Evolutionary conservation across 805 yeast species (phyloP).

Genomic region (Candida incommunis): DNA sequence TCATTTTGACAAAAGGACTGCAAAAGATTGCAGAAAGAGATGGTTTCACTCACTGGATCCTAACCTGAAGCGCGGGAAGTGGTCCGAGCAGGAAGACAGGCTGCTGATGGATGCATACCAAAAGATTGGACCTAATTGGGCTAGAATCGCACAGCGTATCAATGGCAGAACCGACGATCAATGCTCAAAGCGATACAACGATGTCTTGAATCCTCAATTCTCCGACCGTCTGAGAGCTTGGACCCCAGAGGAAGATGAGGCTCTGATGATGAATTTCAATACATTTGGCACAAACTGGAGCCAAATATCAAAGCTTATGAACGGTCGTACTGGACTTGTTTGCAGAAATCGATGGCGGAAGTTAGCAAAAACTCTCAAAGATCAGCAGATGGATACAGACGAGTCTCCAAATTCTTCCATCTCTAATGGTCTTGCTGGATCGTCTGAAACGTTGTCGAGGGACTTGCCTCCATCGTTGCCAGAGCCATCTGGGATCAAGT

Average conservation of each 20-base stretch:
- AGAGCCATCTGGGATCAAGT: no score
- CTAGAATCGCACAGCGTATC: constrained; percentile 60
- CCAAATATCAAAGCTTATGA: constrained; percentile 54
- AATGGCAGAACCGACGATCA: constrained; percentile 88
- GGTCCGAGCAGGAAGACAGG: constrained; percentile 75
- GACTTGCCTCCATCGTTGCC: neutral
- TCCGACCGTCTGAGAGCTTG: constrained; percentile 68
- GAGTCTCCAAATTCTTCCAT: neutral
- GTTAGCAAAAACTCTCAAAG: constrained; percentile 37
- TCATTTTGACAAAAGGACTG: constrained; percentile 33
- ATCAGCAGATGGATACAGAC: neutral
- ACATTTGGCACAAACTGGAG: constrained; percentile 82
- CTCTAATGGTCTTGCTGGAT: neutral
- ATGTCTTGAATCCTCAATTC: constrained; percentile 72
- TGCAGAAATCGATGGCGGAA: constrained; percentile 91
- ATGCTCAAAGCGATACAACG: constrained; percentile 82
- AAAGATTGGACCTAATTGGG: constrained; percentile 73
- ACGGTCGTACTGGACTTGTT: constrained; percentile 73
- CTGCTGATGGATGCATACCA: constrained; percentile 47
- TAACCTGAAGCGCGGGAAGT: constrained; percentile 62
- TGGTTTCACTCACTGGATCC: constrained; percentile 86
- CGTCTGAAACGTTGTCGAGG: neutral
- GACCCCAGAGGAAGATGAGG: constrained; percentile 63
- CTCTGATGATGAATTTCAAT: constrained; percentile 52
- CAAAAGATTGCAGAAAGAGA: constrained; percentile 75